A percentile compares a stretch with the other conserved stretches of the same genome.
Conservation (phyloP, 176 grass and related monocot species). For the Aegilops bicornis region DNA sequence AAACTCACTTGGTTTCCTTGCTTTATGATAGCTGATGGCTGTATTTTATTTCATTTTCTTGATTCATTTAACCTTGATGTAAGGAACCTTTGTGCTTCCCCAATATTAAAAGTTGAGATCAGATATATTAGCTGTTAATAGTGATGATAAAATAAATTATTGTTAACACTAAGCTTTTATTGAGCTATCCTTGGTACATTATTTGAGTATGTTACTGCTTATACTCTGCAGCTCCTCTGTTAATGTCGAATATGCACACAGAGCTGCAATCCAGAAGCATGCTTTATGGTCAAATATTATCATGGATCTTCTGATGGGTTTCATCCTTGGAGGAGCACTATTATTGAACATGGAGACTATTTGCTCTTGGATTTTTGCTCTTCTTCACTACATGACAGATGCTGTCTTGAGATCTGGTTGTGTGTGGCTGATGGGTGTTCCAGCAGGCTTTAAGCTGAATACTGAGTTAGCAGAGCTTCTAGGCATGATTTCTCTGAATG, state of each 20-base stretch:
- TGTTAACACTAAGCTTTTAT: not conserved
- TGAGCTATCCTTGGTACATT: not conserved
- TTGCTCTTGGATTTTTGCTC: slow-evolving; percentile 52
- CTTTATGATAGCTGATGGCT: slow-evolving; percentile 18
- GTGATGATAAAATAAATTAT: slow-evolving; percentile 26
- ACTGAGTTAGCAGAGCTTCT: slow-evolving; percentile 82
- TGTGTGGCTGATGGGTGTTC: slow-evolving; percentile 98
- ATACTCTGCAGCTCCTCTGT: slow-evolving; percentile 47
- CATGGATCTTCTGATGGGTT: slow-evolving; percentile 74
- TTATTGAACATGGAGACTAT: slow-evolving; percentile 55
- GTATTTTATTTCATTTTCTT: slow-evolving; percentile 8
- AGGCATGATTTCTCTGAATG: slow-evolving; percentile 88
- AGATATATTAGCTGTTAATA: slow-evolving; percentile 7
- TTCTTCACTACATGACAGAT: slow-evolving; percentile 57
- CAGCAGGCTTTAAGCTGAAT: slow-evolving; percentile 96
- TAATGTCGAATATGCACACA: slow-evolving; percentile 71
- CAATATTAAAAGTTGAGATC: slow-evolving; percentile 23
- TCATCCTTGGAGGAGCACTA: slow-evolving; percentile 53
- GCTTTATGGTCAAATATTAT: slow-evolving; percentile 65
- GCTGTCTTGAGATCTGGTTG: slow-evolving; percentile 78
- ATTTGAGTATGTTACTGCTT: not conserved
- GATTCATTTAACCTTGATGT: slow-evolving; percentile 18
- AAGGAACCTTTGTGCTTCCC: not conserved
- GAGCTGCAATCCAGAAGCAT: slow-evolving; percentile 67
- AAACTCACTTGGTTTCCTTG: not conserved